Evolutionary conservation across 331 rosid genomes (phyloP).

Genomic region (Quercus phellos): DNA sequence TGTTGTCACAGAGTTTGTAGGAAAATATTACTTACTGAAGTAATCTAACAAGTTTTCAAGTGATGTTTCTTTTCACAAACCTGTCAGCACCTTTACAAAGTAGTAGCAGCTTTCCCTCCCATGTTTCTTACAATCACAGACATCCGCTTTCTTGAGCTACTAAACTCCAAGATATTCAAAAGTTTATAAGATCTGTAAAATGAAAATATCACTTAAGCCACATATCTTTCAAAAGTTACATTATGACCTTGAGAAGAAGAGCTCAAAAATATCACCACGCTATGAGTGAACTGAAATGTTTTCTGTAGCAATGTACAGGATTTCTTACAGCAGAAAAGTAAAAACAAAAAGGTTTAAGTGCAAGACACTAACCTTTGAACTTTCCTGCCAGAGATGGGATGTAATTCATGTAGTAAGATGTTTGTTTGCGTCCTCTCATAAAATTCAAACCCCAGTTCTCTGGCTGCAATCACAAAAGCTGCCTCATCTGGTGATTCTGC

Average conservation of each 20-base stretch:
- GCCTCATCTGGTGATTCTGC: conserved; percentile 52
- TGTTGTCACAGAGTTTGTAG: background rate
- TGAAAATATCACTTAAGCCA: background rate
- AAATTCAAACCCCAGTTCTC: conserved; percentile 36
- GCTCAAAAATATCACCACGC: too few relatives aligned
- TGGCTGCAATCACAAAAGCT: conserved; percentile 33
- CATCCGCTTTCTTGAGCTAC: conserved; percentile 35
- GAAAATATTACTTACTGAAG: background rate
- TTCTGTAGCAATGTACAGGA: background rate
- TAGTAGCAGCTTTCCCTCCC: conserved; percentile 34
- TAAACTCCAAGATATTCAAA: conserved; percentile 34
- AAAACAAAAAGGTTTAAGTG: background rate
- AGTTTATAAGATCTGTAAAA: conserved; percentile 31
- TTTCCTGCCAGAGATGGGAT: conserved; percentile 9
- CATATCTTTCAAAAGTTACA: too few relatives aligned
- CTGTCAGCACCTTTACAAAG: conserved; percentile 48
- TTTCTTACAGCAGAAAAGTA: background rate
- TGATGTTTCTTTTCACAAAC: conserved; percentile 2
- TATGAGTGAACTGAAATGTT: background rate
- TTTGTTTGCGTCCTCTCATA: conserved; percentile 29
- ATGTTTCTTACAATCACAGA: conserved; percentile 28
- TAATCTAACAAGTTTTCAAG: too few relatives aligned
- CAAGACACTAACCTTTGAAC: background rate
- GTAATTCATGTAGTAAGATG: conserved; percentile 22
- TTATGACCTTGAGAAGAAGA: too few relatives aligned